Conservation (phyloP, 345 rosid genomes). For the Linum usitatissimum region DNA sequence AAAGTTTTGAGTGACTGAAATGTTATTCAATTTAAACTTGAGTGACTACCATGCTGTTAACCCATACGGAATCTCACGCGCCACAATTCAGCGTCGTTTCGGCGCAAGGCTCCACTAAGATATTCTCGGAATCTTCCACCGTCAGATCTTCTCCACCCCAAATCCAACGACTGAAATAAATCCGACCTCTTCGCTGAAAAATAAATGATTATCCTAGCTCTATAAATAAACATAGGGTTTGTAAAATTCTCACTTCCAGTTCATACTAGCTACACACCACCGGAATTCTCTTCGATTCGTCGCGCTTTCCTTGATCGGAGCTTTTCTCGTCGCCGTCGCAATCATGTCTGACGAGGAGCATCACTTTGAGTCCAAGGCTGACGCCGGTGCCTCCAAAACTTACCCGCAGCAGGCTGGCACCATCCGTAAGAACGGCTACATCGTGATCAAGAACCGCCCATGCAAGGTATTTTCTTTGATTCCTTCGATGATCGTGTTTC, state of each 20-base stretch:
- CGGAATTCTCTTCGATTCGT: background rate
- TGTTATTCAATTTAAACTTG: no score
- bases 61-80: background rate
- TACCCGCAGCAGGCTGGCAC: background rate
- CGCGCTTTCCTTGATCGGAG: background rate
- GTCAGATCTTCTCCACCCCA: background rate
- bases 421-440: background rate
- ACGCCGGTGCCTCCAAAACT: background rate
- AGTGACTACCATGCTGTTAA: no score
- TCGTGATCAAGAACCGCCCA: background rate
- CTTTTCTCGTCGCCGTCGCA: background rate
- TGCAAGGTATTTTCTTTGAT: background rate
- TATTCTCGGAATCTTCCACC: no score
- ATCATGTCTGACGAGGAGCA: background rate
- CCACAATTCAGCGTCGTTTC: background rate
- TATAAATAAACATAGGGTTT: background rate
- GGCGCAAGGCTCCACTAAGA: background rate
- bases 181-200: background rate
- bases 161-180: background rate
- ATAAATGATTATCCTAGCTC: no score
- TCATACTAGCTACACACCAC: background rate
- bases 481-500: background rate
- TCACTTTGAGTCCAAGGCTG: background rate
- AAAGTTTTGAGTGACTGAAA: no score
- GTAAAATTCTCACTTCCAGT: background rate